Base-by-base conservation (phyloP, 352 stramenopile species). In the Globisporangium spinosum region DNA sequence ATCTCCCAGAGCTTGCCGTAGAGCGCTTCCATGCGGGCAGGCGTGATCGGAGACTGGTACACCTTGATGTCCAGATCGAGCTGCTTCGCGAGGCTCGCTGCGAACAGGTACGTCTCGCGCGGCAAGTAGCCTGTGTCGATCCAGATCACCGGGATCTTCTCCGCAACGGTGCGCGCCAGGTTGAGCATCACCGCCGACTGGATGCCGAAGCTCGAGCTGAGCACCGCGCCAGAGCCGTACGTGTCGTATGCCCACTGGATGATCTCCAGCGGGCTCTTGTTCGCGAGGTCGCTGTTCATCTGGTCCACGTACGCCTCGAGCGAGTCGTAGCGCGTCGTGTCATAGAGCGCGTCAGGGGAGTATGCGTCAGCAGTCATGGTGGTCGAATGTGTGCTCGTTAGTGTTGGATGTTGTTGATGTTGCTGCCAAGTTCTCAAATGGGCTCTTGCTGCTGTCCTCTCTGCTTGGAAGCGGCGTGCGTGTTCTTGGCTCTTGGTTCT, bases 181-280 rank as follows among this genome's bases (percentile, higher is more conserved):
- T 94, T 78, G 72, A 96, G 72, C 83, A 96, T 93, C 34, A 96
- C 77, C 27, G 86, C 85, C 45, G 85, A 93, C 58, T 93, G 87
- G 70, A 96, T 93, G 68, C 89, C 89, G 56, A 96, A 96, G 74
- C 83, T 94, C 56, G 89, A 93, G 79, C 81, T 93, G 56, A 96
- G 75, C 38, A 87, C 86, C 3, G 86, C 70, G 61, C 79, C 74
- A 23, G 66, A 43, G 49, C 89, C 89, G 59, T 93, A 96, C 29
- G 85, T 92, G 3, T 78, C 74, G 45, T 85, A 73, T 12, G 87
- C 72, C 86, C 87, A 96, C 54, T 81, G 61, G 58, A 94, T 75
- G 64, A 95, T 83, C 70, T 93, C 78, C 13, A 64, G 56, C 2
- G 89, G 79, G 12, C 69, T 78, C 63, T 90, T 91, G 35, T 63